phyloP scores from a whole-genome alignment of 2,329 filamentous ascomycete species.

The Huntiella abstrusa region DNA sequence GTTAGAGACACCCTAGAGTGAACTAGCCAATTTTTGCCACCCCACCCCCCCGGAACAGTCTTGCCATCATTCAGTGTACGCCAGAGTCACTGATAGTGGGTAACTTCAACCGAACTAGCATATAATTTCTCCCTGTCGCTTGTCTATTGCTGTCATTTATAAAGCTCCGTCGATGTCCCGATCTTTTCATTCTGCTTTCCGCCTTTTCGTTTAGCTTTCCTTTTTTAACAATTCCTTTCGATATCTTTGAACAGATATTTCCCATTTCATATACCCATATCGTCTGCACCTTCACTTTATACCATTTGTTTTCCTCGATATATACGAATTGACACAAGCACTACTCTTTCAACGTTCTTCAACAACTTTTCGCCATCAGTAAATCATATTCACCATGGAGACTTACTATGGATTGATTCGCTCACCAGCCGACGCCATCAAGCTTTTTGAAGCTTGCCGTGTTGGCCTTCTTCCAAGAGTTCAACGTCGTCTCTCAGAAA shows the following conservation, averaged over 20 bases:
- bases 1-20: too few species aligned
- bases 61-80: not conserved
- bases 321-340: not conserved
- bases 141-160: not conserved
- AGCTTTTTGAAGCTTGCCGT: constrained; percentile 93
- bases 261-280: not conserved
- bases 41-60: not conserved
- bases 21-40: not conserved
- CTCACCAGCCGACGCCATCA: constrained; percentile 91
- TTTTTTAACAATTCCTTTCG: not conserved
- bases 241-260: not conserved
- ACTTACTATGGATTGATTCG: constrained; percentile 91
- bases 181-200: not conserved
- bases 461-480: constrained; percentile 78
- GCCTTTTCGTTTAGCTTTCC: not conserved
- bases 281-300: not conserved
- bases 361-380: too few species aligned
- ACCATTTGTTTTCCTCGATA: not conserved
- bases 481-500: constrained; percentile 82
- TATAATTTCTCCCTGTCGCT: constrained; percentile 1
- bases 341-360: not conserved
- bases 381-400: constrained; percentile 47
- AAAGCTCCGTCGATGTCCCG: not conserved
- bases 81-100: not conserved
- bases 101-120: constrained; percentile 3